Base-by-base conservation (phyloP, 1,139 yeast species). In the Protomyces inundatus region DNA sequence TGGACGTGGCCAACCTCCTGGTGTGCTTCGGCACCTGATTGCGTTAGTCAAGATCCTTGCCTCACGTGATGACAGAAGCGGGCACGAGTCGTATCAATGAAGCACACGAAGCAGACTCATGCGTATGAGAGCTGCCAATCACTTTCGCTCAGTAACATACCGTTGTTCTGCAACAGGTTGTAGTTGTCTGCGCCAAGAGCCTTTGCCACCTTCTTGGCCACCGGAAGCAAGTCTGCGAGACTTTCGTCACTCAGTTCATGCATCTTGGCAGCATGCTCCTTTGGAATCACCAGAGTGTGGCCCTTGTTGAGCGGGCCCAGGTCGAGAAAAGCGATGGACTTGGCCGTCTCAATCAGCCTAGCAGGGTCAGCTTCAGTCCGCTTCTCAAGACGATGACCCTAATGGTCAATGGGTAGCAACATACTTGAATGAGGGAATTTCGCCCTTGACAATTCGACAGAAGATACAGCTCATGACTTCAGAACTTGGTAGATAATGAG, bases 1-100 rank as follows among this genome's bases (percentile, higher is more conserved):
- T 91, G 98, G 65, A 91, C 97, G 75, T 93, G 98, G 71, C 88
- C 96, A 67, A 93, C 97, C 5, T 65, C 69, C 77, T 93, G 98
- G 74, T 91, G 97, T 32, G 98, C 98, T 73, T 90, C 85, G 71
- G 88, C 77, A 48, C 97, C 98, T 71, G 91, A 91, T 79, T 91
- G 91, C 76, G 91, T 5, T 9, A 7, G 10, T 5, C 9, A 16
- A 7, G 7, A 6, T 52, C 30, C 10, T 6, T n/a, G 9, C 4
- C 42, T 39, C 42, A 1, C 1, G 7, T 39, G 12, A 12, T 14
- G 42, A 1, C n/a, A 12, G n/a, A 12, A 12, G 12, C n/a, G 42
- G n/a, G 7, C 12, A 14, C n/a, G 12, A 39, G n/a, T 39, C n/a
- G n/a, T 14, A 6, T 3, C n/a, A 5, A 6, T 39, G 42, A 6